phyloP scores from a whole-genome alignment of 441 rosid species.

The Croton setiger region DNA sequence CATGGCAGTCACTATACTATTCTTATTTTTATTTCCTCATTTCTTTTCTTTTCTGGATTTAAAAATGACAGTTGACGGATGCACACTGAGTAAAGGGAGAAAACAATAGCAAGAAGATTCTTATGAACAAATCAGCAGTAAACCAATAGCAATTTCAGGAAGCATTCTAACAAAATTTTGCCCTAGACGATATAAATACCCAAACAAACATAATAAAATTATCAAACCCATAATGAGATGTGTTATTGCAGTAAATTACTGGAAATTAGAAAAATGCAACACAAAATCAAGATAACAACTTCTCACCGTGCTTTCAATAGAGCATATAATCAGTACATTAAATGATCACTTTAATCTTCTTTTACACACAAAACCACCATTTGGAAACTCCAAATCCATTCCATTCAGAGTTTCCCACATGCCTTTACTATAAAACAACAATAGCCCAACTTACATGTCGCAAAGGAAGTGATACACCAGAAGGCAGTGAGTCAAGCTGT shows the following conservation, averaged over 20 bases:
- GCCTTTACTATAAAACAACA: neutral
- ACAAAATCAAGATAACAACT: neutral
- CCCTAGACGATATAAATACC: neutral
- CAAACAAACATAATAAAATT: neutral
- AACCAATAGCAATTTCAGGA: neutral
- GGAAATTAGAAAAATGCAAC: neutral
- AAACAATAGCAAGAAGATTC: neutral
- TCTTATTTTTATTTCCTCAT: neutral
- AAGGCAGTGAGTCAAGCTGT: slow-evolving; percentile 84
- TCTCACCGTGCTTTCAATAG: neutral
- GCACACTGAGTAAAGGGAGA: neutral
- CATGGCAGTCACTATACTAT: neutral
- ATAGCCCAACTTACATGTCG: slow-evolving; percentile 75
- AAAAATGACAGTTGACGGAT: neutral
- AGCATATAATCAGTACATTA: no score
- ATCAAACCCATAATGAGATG: neutral
- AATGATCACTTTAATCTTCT: no score
- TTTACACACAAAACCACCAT: neutral
- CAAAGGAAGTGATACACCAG: slow-evolving; percentile 92
- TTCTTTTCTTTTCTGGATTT: neutral
- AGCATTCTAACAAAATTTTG: neutral
- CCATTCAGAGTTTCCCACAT: slow-evolving; percentile 12
- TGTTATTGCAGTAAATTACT: neutral
- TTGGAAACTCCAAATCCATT: neutral
- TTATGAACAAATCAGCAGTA: neutral